phyloP scores from a whole-genome alignment of 768 basidiomycete species.

The Porpolomopsis calyptriformis region DNA sequence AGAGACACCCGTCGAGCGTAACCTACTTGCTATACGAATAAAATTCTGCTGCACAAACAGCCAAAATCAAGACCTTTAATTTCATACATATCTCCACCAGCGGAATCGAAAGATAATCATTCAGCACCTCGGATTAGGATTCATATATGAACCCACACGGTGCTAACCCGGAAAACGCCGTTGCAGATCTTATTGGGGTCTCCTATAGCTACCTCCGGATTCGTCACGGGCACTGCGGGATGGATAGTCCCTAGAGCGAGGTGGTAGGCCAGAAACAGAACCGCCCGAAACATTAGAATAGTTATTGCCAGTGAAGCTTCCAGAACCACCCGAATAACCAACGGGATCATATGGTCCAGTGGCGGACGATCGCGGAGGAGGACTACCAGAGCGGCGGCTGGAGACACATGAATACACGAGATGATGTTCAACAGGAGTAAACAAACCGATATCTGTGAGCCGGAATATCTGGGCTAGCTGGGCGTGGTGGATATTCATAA shows the following conservation, averaged over 20 bases:
- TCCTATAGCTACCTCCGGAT: conserved; percentile 29
- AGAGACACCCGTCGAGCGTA: not conserved
- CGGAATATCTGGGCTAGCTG: conserved; percentile 31
- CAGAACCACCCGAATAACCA: conserved; percentile 28
- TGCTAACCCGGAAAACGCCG: too few relatives aligned
- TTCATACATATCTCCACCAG: too few relatives aligned
- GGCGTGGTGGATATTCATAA: conserved; percentile 43
- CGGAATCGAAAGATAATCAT: too few relatives aligned
- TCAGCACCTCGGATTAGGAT: too few relatives aligned
- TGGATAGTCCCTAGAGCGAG: conserved; percentile 38
- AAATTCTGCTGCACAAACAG: too few relatives aligned
- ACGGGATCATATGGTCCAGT: conserved; percentile 37
- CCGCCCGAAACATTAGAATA: conserved; percentile 33
- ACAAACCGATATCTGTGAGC: conserved; percentile 39
- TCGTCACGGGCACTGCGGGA: conserved; percentile 39
- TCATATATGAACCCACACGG: too few relatives aligned
- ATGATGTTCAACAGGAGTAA: not conserved
- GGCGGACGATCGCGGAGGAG: conserved; percentile 38
- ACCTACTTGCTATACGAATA: too few relatives aligned
- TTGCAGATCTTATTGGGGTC: too few relatives aligned
- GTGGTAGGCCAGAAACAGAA: conserved; percentile 24
- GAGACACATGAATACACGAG: conserved; percentile 1
- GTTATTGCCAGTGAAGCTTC: conserved; percentile 36
- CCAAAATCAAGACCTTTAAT: too few relatives aligned
- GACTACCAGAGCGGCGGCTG: conserved; percentile 69